Evolutionary conservation across 495 filamentous ascomycete genomes (phyloP), one percentile per base, ranked within the genome.

Genomic region (Penicillium steckii): DNA sequence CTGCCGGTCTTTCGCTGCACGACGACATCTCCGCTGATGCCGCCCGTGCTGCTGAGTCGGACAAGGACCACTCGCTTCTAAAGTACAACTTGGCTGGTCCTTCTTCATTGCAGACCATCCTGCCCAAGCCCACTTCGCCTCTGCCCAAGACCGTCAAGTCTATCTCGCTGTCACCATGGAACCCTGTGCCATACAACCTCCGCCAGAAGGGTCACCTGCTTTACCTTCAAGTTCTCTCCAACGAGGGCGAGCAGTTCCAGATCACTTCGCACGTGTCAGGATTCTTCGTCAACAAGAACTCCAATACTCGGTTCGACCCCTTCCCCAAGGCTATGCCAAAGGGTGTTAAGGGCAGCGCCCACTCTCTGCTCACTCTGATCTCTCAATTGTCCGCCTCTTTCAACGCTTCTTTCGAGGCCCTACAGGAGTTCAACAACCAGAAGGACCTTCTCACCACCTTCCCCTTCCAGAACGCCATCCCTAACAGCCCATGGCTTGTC

Each of bases 281-380:
- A 4, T 99, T 99, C 76, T 97, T 85, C 70, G 89, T 97, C 55
- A 97, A 96, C 81, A 94, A 89, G 66, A 95, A 85, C 29, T 88
- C 88, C 40, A 94, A 89, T 68, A 80, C 71, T 76, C 93, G 89
- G 74, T 99, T 99, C 61, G 93, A 97, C 69, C 95, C 95, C 9
- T 83, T 82, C 52, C 91, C 90, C 24, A 81, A 84, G 56, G 74
- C 74, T 46, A 74, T 81, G 32, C 85, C 85, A 38, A 95, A 94
- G 68, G 77, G 53, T 4, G 50, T 50, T 23, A 65, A 78, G 47
- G 73, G 77, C 52, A 79, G 79, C 33, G 83, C 91, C 7, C 95
- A 97, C 69, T 97, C 95, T 2, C 82, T 99, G 30, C 82, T 96
- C 37, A 86, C 82, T 18, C 73, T 99, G 46, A 78, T 99, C 51